Evolutionary conservation across 805 yeast genomes (phyloP).

Genomic region (Schwanniomyces sp.): DNA sequence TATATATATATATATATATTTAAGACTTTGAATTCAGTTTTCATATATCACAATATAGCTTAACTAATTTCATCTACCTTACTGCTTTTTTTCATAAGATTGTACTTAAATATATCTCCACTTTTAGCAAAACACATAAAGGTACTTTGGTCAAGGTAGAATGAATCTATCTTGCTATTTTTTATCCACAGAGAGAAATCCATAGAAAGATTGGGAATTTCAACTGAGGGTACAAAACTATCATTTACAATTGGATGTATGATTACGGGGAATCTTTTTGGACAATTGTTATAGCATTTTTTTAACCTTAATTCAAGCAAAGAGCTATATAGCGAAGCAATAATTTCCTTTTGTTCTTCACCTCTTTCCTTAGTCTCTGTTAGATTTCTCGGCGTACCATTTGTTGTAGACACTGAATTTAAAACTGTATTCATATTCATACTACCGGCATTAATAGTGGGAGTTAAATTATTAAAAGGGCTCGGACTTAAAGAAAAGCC

Average conservation of each 20-base stretch:
- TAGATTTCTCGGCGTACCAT: background rate
- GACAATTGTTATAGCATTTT: conserved; percentile 24
- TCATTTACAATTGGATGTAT: conserved; percentile 39
- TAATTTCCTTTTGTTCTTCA: conserved; percentile 23
- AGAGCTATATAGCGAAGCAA: conserved; percentile 31
- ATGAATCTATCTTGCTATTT: conserved; percentile 37
- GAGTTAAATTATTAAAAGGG: conserved; percentile 1
- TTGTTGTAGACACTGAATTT: conserved; percentile 2
- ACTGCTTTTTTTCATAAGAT: conserved; percentile 7
- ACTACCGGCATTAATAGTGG: conserved; percentile 7
- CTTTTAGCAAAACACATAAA: conserved; percentile 41
- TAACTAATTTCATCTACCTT: background rate
- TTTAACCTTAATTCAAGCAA: conserved; percentile 34
- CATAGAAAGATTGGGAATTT: conserved; percentile 31
- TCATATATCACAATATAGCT: background rate
- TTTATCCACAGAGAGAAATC: conserved; percentile 31
- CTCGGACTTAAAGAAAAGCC: conserved; percentile 1
- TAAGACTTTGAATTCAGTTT: background rate
- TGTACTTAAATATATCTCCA: conserved; percentile 40
- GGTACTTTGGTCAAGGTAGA: conserved; percentile 23
- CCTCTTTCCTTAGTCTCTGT: conserved; percentile 3
- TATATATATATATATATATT: background rate
- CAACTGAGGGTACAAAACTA: conserved; percentile 37
- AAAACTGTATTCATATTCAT: conserved; percentile 25
- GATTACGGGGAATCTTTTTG: conserved; percentile 18